Percentiles rank a stretch among this genome's conserved stretches.
Conservation (phyloP, 2,329 filamentous ascomycete genomes). For the Westerdykella aurantiaca region DNA sequence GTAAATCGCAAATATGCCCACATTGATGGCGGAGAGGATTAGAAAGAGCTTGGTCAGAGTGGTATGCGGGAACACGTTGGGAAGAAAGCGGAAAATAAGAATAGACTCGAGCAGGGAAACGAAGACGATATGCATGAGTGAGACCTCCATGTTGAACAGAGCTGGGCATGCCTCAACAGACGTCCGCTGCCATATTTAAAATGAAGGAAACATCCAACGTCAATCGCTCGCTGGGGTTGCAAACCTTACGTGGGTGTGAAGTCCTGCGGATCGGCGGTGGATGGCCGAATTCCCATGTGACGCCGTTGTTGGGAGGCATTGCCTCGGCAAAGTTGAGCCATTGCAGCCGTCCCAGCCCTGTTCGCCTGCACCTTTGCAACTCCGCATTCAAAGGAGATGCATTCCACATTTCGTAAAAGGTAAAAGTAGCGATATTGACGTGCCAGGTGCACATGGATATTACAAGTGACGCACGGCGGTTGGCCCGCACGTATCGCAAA, state of each 20-base stretch:
- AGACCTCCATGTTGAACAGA: background rate
- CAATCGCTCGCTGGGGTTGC: background rate
- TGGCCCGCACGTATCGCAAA: no score
- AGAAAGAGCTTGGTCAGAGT: constrained; percentile 16
- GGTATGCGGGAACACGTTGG: constrained; percentile 8
- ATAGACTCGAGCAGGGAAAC: constrained; percentile 16
- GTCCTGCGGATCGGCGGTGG: background rate
- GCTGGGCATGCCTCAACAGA: no score
- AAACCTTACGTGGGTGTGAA: background rate
- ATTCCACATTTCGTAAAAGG: background rate
- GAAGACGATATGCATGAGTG: constrained; percentile 10
- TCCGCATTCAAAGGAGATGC: background rate
- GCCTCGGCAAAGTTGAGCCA: background rate
- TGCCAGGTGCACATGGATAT: background rate
- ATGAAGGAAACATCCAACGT: background rate
- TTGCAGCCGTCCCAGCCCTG: background rate
- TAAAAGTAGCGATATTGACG: constrained; percentile 1
- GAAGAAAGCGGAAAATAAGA: constrained; percentile 16
- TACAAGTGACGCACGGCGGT: background rate
- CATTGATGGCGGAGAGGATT: constrained; percentile 14
- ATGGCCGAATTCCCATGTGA: background rate
- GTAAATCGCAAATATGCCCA: constrained; percentile 12
- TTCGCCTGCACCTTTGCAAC: constrained; percentile 1
- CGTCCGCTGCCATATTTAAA: background rate
- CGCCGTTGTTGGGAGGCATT: background rate